Percentiles rank a stretch among this genome's conserved stretches.
These are phyloP conservation scores for Blastocystis sp. DNA, from an alignment of 352 stramenopile species.

Conservation along the genomic window DNA sequence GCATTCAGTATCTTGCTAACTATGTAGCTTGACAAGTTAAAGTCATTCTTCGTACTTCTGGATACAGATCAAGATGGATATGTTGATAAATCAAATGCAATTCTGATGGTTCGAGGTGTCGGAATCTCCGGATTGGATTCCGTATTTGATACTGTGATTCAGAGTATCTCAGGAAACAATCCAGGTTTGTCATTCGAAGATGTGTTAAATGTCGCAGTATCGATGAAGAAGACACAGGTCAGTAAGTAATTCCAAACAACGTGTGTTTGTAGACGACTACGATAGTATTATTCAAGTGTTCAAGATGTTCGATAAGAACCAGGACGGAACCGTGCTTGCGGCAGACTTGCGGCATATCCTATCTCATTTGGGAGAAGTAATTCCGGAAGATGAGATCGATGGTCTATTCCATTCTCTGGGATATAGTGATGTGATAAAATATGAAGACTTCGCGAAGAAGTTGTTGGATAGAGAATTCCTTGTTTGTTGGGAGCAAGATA, in stretches of 20 bases:
- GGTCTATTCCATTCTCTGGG: conserved; percentile 6
- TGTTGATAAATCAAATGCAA: conserved; percentile 13
- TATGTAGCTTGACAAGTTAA: conserved; percentile 34
- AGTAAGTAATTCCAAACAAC: neutral
- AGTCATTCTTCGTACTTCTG: conserved; percentile 36
- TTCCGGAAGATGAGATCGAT: conserved; percentile 54
- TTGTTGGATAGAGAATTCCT: neutral
- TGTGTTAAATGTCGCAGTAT: conserved; percentile 31
- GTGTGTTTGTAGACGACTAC: neutral
- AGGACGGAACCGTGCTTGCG: conserved; percentile 17
- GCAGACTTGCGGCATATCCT: conserved; percentile 38
- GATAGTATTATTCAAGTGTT: conserved; percentile 54
- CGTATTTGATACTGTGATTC: conserved; percentile 30
- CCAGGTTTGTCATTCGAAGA: neutral
- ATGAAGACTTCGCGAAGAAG: conserved; percentile 19
- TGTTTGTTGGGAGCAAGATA: neutral
- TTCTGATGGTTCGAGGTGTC: conserved; percentile 18
- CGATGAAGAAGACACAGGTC: conserved; percentile 12
- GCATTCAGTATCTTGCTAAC: neutral
- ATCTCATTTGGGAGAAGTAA: conserved; percentile 40
- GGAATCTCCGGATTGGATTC: conserved; percentile 30
- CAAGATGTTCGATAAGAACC: conserved; percentile 59
- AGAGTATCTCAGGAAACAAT: neutral
- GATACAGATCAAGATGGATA: neutral
- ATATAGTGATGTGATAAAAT: conserved; percentile 44